Conservation (phyloP, 2,329 filamentous ascomycete genomes). For the Colletotrichum sublineola region DNA sequence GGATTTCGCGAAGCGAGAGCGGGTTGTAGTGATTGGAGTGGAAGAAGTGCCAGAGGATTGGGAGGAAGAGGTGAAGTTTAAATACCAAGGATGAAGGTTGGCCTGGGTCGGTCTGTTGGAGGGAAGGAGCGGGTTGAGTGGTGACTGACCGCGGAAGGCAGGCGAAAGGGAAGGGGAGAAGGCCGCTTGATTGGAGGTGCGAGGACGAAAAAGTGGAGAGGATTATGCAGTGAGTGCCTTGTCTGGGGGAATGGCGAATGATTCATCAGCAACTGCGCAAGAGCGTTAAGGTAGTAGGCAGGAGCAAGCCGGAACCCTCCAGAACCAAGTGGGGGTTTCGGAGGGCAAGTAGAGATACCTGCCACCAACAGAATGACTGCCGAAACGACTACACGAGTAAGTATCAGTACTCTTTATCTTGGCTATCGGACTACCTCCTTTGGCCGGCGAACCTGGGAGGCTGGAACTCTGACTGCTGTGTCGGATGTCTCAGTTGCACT, state of each 20-base stretch:
- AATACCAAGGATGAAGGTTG: constrained; percentile 29
- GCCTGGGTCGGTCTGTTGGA: constrained; percentile 13
- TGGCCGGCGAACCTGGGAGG: constrained; percentile 30
- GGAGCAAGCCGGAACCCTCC: constrained; percentile 53
- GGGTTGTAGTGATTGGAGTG: constrained; percentile 23
- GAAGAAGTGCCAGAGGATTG: constrained; percentile 2
- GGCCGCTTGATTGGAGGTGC: constrained; percentile 25
- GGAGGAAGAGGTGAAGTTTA: constrained; percentile 32
- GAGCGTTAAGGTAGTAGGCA: constrained; percentile 32
- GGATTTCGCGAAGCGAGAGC: constrained; percentile 16
- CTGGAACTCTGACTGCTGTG: constrained; percentile 38
- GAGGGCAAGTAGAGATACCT: constrained; percentile 14
- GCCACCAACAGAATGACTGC: accelerated
- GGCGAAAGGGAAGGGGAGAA: constrained; percentile 38
- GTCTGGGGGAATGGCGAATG: constrained; percentile 48
- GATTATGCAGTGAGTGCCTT: constrained; percentile 44
- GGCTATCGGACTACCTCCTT: constrained; percentile 8
- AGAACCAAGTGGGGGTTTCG: constrained; percentile 49
- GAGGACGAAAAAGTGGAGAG: constrained; percentile 46
- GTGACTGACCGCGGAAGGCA: constrained; percentile 39
- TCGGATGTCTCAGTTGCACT: constrained; percentile 39
- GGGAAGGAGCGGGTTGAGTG: constrained; percentile 32
- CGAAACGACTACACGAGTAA: accelerated
- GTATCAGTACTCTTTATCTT: constrained; percentile 20
- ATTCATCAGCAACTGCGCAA: constrained; percentile 53